Base-by-base conservation (phyloP, 768 basidiomycete species). In the Amyloporia xantha region DNA sequence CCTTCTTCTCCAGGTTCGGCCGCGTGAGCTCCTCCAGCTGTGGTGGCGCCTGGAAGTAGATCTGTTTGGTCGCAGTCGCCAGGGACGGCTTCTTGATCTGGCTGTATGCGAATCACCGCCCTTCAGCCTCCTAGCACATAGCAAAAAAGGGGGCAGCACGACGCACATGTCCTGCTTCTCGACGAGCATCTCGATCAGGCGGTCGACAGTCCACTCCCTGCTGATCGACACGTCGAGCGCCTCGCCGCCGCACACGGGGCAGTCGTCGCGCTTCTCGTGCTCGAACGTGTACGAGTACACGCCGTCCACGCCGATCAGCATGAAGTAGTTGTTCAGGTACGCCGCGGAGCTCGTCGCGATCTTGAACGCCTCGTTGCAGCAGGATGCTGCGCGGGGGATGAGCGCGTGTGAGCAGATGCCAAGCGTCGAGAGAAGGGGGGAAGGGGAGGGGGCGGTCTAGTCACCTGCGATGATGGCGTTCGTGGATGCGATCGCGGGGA, bases 321-420 rank as follows among this genome's bases (percentile, higher is more conserved):
- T 92, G 68, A 98, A 96, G 65, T 98, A 99, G 65, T 97, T 97
- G 68, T 95, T 89, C 47, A 99, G 74, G 63, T 84, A 95, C 4
- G 93, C 91, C 0, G 94, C 95, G 20, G 90, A 91, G 54, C 84
- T 90, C 0, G 96, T 98, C 20, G 91, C 94, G 51, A 99, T 91
- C 69, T 99, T 99, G 75, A 99, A 95, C 13, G 96, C 96, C 68
- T 99, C 96, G 59, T 96, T 98, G 62, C 95, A 98, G 69, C 95
- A 98, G 2, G 94, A 88, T 33, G 95, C 95, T 89, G 21, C 28
- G 27, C 11, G 30, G n/a, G n/a, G n/a, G n/a, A n/a, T n/a, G n/a
- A n/a, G n/a, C n/a, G n/a, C n/a, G n/a, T n/a, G n/a, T n/a, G n/a
- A n/a, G n/a, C n/a, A n/a, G n/a, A 26, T 36, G 17, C 7, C 5